Conservation (phyloP, 2,329 filamentous ascomycete genomes). For the Trichoderma gracile region DNA sequence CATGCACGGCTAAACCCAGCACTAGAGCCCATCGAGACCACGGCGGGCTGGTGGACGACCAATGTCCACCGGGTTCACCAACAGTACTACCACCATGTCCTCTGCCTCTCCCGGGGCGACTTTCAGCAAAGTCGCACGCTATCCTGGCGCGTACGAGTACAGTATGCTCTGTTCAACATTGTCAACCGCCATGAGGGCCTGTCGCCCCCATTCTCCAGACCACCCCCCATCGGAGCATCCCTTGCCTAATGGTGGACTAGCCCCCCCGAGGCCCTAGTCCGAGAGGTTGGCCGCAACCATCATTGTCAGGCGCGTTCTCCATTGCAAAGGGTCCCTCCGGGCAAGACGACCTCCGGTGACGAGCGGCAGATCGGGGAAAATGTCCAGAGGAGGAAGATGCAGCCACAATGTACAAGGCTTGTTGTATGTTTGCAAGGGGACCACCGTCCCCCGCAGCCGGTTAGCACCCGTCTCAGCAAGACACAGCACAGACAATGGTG, state of each 20-base stretch:
- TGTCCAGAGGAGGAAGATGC: not conserved
- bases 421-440: not conserved
- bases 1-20: not conserved
- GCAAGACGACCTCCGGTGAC: not conserved
- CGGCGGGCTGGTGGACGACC: not conserved
- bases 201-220: conserved; percentile 15
- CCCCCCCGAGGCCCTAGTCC: conserved; percentile 1
- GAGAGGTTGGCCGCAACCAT: conserved; percentile 1
- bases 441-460: not conserved
- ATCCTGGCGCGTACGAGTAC: not conserved
- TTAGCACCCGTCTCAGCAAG: not conserved
- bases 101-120: not conserved
- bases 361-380: not conserved
- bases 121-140: not conserved
- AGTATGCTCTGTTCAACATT: too few relatives aligned
- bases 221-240: not conserved
- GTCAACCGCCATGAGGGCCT: not conserved
- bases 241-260: not conserved
- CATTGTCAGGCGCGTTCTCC: conserved; percentile 3
- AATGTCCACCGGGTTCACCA: not conserved
- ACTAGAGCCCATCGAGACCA: not conserved
- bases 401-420: not conserved
- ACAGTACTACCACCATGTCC: not conserved
- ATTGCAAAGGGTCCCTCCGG: conserved; percentile 25
- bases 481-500: conserved; percentile 7